Conservation (phyloP, 257 asterid species). For the Solanum pennellii region DNA sequence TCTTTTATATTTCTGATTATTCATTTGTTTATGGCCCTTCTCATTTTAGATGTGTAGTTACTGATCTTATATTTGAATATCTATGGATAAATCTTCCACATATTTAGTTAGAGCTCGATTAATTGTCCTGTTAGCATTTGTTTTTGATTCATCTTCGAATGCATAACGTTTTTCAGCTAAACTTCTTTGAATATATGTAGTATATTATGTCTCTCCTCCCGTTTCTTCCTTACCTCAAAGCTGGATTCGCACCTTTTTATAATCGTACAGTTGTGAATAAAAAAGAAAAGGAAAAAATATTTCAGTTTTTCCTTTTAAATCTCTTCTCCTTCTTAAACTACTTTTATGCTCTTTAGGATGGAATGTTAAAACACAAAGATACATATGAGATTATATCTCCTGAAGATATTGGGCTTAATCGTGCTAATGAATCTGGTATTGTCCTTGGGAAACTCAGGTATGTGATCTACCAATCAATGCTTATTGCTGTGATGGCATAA, state of each 20-base stretch:
- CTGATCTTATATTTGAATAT: neutral
- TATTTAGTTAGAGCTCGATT: neutral
- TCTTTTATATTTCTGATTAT: neutral
- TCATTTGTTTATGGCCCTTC: neutral
- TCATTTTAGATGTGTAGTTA: neutral
- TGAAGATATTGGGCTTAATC: constrained; percentile 90
- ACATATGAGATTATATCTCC: constrained; percentile 95
- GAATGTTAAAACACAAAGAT: constrained; percentile 85
- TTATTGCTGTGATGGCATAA: neutral
- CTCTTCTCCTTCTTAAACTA: neutral
- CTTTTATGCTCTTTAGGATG: constrained; percentile 48
- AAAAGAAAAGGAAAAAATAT: neutral
- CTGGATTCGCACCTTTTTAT: neutral
- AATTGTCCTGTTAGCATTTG: neutral
- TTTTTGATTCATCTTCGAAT: neutral
- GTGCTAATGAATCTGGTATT: constrained; percentile 84
- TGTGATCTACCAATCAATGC: constrained; percentile 1
- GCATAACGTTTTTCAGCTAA: neutral
- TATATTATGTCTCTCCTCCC: neutral
- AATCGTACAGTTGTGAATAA: neutral
- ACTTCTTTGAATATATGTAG: neutral
- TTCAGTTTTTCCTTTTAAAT: neutral
- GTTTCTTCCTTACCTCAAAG: neutral
- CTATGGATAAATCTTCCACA: neutral
- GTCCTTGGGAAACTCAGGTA: constrained; percentile 98